Evolutionary conservation across 352 stramenopile genomes (phyloP), one percentile per base, ranked within the genome.

Genomic region (Stramenopiles sp.): DNA sequence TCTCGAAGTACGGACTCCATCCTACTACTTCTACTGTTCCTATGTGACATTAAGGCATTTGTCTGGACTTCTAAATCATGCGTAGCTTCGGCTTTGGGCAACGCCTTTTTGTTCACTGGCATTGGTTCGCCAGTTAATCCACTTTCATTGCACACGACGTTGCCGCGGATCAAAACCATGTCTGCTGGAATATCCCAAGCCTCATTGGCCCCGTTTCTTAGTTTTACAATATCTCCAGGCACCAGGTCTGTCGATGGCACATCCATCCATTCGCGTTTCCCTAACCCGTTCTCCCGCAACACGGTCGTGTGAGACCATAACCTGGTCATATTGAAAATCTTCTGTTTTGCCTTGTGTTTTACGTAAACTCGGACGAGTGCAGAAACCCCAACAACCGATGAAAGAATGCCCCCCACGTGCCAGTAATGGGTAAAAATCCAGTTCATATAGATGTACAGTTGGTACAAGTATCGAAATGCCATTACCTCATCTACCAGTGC

Each of bases 61-160:
- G n/a, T n/a, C n/a, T n/a, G n/a, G n/a, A n/a, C n/a, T n/a, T n/a
- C n/a, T n/a, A n/a, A n/a, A n/a, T n/a, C n/a, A n/a, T n/a, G n/a
- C n/a, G 83, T 81, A 30, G 74, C 43, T 30, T 82, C 79, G 29
- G 82, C 81, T 29, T 85, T 81, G 0, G 88, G 84, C 32, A 92
- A 83, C 30, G 89, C 81, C 31, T 74, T 81, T 81, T 95, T 96
- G 73, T 89, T 86, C 63, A 95, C 89, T 0, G 90, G 90, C 83
- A 93, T 94, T 13, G 90, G 91, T 79, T 92, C 88, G 33, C 88
- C 88, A 7, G 87, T 92, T 1, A 92, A 81, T 84, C 88, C 88
- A 0, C 86, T 89, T 80, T 92, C 88, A 78, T 92, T 86, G 32
- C 87, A 90, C 20, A 92, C 85, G 0, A 85, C 87, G 0, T 84